Percentiles rank a stretch among this genome's conserved stretches.
These are phyloP conservation scores for Elongisporangium anandrum DNA, from an alignment of 352 stramenopile species.

Conservation along the genomic window DNA sequence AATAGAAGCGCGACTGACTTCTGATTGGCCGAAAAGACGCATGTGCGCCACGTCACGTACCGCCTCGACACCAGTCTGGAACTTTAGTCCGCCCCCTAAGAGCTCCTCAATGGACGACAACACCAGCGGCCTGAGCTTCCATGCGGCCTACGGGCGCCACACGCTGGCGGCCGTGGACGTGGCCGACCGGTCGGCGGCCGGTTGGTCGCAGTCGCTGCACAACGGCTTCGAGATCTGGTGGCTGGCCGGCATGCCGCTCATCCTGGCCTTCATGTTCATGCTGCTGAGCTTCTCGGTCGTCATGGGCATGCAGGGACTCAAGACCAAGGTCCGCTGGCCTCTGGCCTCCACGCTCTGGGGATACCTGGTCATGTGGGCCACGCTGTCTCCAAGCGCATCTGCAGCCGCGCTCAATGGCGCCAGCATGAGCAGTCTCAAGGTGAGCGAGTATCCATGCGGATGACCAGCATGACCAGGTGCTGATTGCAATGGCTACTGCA, in stretches of 20 bases:
- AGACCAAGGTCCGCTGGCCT: slow-evolving; percentile 32
- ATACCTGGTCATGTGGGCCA: neutral
- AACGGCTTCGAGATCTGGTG: slow-evolving; percentile 87
- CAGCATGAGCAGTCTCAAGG: neutral
- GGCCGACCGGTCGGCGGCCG: slow-evolving; percentile 14
- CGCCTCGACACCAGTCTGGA: slow-evolving; percentile 8
- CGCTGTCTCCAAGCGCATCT: neutral
- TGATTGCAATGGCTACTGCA: slow-evolving; percentile 13
- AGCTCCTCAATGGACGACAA: slow-evolving; percentile 62
- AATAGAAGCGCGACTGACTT: neutral
- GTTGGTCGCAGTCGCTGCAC: slow-evolving; percentile 53
- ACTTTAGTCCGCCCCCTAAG: neutral
- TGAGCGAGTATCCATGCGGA: neutral
- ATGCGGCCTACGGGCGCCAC: slow-evolving; percentile 38
- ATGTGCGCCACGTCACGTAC: slow-evolving; percentile 19
- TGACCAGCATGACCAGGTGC: neutral
- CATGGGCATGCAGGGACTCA: slow-evolving; percentile 43
- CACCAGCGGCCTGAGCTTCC: slow-evolving; percentile 37
- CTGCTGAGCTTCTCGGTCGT: slow-evolving; percentile 71
- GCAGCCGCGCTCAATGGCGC: neutral
- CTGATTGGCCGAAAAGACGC: slow-evolving; percentile 20
- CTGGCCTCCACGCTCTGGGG: slow-evolving; percentile 2
- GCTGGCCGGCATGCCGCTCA: slow-evolving; percentile 75
- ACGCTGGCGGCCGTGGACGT: slow-evolving; percentile 47
- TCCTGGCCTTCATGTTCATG: slow-evolving; percentile 65